These are phyloP conservation scores for Emericellopsis atlantica DNA, from an alignment of 2,329 filamentous ascomycete genomes.

Conservation along the genomic window DNA sequence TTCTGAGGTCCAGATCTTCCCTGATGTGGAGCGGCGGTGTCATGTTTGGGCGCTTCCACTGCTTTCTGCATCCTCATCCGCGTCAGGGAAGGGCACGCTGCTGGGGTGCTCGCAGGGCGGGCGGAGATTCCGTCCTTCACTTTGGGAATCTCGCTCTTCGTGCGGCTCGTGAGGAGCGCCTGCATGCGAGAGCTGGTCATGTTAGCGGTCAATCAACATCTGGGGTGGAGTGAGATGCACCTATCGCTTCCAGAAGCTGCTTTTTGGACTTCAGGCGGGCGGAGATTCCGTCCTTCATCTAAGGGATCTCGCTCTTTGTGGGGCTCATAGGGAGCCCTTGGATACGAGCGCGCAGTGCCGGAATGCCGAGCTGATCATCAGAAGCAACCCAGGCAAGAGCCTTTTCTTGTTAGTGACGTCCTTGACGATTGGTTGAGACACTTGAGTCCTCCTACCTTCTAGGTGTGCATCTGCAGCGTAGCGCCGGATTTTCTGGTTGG, in stretches of 20 bases:
- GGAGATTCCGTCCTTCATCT: conserved; percentile 17
- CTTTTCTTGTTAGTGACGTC: conserved; percentile 14
- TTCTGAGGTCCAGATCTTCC: too few relatives aligned
- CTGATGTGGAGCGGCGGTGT: too few relatives aligned
- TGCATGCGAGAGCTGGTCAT: too few relatives aligned
- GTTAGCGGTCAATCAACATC: too few relatives aligned
- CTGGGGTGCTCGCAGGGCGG: too few relatives aligned
- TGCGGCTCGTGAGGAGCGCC: too few relatives aligned
- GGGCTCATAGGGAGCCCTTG: conserved; percentile 23
- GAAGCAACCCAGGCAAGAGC: neutral
- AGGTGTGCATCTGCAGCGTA: conserved; percentile 24
- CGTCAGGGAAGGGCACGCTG: too few relatives aligned
- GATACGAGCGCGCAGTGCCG: conserved; percentile 20
- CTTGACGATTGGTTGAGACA: conserved; percentile 36
- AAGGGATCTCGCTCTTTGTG: conserved; percentile 23
- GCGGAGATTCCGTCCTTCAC: too few relatives aligned
- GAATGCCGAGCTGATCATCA: conserved; percentile 17
- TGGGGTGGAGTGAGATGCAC: conserved; percentile 12
- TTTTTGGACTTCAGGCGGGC: conserved; percentile 5
- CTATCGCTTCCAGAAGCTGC: conserved; percentile 13
- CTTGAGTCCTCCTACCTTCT: conserved; percentile 28
- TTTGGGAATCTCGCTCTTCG: too few relatives aligned
- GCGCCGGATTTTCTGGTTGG: conserved; percentile 26
- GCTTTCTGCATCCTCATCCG: too few relatives aligned
- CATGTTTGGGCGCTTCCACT: too few relatives aligned